Evolutionary conservation across 106 monocot genomes (phyloP), one percentile per base, ranked within the genome.

Genomic region (Dioscorea dumetorum): DNA sequence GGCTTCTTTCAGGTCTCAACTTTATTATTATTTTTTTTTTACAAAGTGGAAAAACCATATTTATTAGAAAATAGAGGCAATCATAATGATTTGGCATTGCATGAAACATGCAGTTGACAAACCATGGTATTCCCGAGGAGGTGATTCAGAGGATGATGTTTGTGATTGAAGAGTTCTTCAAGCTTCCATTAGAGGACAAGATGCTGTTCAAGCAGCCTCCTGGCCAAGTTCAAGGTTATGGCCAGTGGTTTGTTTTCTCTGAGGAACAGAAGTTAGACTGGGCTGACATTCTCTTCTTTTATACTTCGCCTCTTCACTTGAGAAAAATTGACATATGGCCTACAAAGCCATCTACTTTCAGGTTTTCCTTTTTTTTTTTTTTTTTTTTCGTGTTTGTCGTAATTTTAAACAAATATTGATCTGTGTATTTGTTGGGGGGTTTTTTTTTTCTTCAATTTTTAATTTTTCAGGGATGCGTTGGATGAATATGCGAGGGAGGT

Each of bases 1-100:
- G 72, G 72, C 49, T 73, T 73, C 72, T 73, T 73, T 33, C 72
- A 73, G 63, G 72, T 41, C 28, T 3, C 3, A 28, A 28, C 28
- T 28, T 28, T 28, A 28, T 28, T 28, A 28, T 41, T 41, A 1
- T 28, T 28, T 28, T 58, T 58, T 20, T 8, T 20, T 20, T 18
- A 34, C 18, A n/a, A 28, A 18, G n/a, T n/a, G n/a, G 5, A 41
- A 41, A 13, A 54, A 5, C n/a, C n/a, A n/a, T n/a, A n/a, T n/a
- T n/a, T n/a, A n/a, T n/a, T n/a, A n/a, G n/a, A n/a, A n/a, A n/a
- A n/a, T n/a, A n/a, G n/a, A n/a, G n/a, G n/a, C n/a, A n/a, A n/a
- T n/a, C n/a, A n/a, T n/a, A n/a, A n/a, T n/a, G 2, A 3, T 28
- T 28, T 28, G 28, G 2, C 28, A 3, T 28, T 28, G 1, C 28